Evolutionary conservation across 2,329 filamentous ascomycete genomes (phyloP), one percentile per base, ranked within the genome.

Genomic region (Penicillium capsulatum): DNA sequence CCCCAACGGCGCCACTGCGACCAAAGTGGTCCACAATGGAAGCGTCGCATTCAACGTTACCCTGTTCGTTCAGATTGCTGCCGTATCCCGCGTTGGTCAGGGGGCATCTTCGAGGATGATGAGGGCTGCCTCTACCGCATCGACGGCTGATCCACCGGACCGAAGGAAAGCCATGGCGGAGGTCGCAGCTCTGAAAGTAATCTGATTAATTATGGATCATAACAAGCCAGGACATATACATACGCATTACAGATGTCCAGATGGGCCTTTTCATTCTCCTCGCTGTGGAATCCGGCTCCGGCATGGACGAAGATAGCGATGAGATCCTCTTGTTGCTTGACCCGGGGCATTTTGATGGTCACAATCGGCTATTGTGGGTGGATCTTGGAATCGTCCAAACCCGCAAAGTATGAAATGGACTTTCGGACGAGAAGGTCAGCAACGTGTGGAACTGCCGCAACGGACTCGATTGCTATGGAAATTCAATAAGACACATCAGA

Each of bases 81-180:
- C 94, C 92, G 61, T 86, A 97, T 0, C 92, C 92, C 26, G 91
- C 86, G 63, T 98, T 98, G 24, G 94, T 98, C 51, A 98, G 94
- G 96, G 89, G 41, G 85, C 83, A 61, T 98, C 87, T 67, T 98
- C 92, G 13, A 98, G 79, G 14, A 87, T 74, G 52, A 84, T 86
- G 56, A 98, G 81, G 19, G 92, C 88, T 35, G 85, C 83, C 65
- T 96, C 92, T 15, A 96, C 84, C 11, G 90, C 92, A 59, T 97
- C 88, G 3, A 91, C 75, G 3, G 92, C 87, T 29, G 81, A 80
- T 7, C 83, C 85, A 16, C 92, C 92, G 47, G 77, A 79, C 55
- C 79, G 84, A 44, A 98, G 71, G 45, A 94, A 76, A 35, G 75
- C 76, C 86, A 97, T 96, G 22, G 80, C 90, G 55, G 85, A 74